phyloP scores from a whole-genome alignment of 2,329 filamentous ascomycete species.

The Ophiostoma populinum region DNA sequence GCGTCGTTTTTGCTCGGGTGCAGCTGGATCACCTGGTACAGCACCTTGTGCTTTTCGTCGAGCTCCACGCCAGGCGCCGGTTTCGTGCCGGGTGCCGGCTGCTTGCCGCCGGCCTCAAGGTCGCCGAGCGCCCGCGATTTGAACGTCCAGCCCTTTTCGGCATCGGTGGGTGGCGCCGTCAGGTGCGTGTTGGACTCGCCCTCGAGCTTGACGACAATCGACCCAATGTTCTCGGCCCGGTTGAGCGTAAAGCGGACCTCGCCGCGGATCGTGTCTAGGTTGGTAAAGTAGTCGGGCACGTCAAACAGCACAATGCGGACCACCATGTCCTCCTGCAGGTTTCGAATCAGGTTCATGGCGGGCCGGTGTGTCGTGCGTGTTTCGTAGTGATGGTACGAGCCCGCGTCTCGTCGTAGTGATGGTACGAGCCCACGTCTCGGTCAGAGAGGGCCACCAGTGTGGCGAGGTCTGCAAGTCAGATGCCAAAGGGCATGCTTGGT shows the following conservation, averaged over 20 bases:
- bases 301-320: slow-evolving; percentile 50
- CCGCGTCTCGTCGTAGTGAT: too few species aligned
- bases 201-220: slow-evolving; percentile 68
- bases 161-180: slow-evolving; percentile 26
- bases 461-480: too few species aligned
- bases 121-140: slow-evolving; percentile 1
- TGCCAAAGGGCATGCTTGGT: too few species aligned
- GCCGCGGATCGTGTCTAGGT: slow-evolving; percentile 57
- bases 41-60: slow-evolving; percentile 50
- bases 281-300: slow-evolving; percentile 57
- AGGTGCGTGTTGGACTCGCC: slow-evolving; percentile 59
- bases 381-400: too few species aligned
- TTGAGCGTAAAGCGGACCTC: slow-evolving; percentile 37
- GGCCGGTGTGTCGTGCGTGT: too few species aligned
- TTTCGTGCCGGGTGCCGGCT: background rate
- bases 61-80: slow-evolving; percentile 22
- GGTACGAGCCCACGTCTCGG: too few species aligned
- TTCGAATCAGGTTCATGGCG: too few species aligned
- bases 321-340: slow-evolving; percentile 38
- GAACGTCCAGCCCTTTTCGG: slow-evolving; percentile 13
- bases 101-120: background rate
- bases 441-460: too few species aligned
- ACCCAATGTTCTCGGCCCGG: slow-evolving; percentile 52
- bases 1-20: slow-evolving; percentile 40
- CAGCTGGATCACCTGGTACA: slow-evolving; percentile 58